Base-by-base conservation (phyloP, 352 stramenopile species). In the Paralagenidium karlingii region DNA sequence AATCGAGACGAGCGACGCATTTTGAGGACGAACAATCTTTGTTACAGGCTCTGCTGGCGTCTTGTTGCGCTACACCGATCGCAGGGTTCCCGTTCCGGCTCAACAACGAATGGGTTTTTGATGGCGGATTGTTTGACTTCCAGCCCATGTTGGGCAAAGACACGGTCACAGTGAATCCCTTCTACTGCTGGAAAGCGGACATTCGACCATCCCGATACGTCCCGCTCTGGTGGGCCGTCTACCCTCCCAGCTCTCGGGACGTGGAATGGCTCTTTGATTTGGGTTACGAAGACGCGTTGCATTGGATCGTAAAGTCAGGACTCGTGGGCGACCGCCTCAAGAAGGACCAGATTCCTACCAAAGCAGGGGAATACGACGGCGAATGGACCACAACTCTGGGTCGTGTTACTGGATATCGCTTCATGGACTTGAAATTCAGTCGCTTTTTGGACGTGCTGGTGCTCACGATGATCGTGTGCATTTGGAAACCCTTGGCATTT, bases 141-240 rank as follows among this genome's bases (percentile, higher is more conserved):
- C 70, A 89, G 54, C 81, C 81, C 15, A 58, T 82, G 21, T 65
- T 76, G 30, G 68, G 86, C 40, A 54, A 51, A 6, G 60, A 68
- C 28, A 94, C 78, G 1, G 55, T 94, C 43, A 87, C 71, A 0
- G 55, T 92, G 25, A 90, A 71, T 36, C 76, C 78, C 15, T 84
- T 94, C 54, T 94, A 92, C 60, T 92, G 73, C 53, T 81, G 73
- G 11, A 55, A 63, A 13, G 76, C 78, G 5, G 79, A 92, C 51
- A 94, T 92, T 47, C 90, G 91, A 47, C 78, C 81, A 11, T 91
- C 74, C 25, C 68, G 77, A n/a, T 94, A 92, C 45, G 75, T 94
- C 43, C 81, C 80, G 2, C 76, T 92, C 63, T 89, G 78, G 76
- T 94, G 80, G 80, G 70, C 64, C 1, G 2, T 90, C 21, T 65